Evolutionary conservation across 2,329 filamentous ascomycete genomes (phyloP).

Genomic region (Rugonectria rugulosa): DNA sequence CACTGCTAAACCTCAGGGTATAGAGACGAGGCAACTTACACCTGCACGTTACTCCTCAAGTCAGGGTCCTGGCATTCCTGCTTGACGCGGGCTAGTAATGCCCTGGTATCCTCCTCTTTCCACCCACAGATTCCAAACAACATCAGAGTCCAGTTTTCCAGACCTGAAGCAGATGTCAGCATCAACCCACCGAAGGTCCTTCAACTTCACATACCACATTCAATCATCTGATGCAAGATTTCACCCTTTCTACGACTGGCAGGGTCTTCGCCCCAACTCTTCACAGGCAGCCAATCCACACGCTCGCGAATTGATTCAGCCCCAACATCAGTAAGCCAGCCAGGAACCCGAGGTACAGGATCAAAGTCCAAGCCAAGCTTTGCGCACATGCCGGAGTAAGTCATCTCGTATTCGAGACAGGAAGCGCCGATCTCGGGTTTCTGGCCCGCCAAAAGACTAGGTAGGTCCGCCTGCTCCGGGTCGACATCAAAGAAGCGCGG

Average conservation of each 20-base stretch:
- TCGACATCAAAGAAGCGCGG: conserved; percentile 51
- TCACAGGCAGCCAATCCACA: conserved; percentile 51
- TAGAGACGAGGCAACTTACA: conserved; percentile 35
- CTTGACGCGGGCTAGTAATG: conserved; percentile 42
- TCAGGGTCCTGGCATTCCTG: conserved; percentile 41
- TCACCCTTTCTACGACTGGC: conserved; percentile 47
- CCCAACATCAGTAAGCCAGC: conserved; percentile 47
- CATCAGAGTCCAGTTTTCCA: conserved; percentile 44
- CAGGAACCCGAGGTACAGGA: conserved; percentile 46
- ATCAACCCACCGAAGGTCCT: background rate
- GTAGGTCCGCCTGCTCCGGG: conserved; percentile 28
- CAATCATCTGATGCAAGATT: conserved; percentile 46
- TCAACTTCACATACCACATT: conserved; percentile 42
- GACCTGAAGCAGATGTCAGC: conserved; percentile 21
- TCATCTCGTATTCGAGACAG: conserved; percentile 46
- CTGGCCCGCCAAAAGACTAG: conserved; percentile 15
- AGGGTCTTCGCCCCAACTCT: conserved; percentile 50
- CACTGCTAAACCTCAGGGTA: background rate
- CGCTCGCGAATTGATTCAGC: conserved; percentile 51
- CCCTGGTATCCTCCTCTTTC: conserved; percentile 42
- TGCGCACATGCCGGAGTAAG: conserved; percentile 39
- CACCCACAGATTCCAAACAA: conserved; percentile 44
- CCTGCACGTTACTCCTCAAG: conserved; percentile 40
- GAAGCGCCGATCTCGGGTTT: conserved; percentile 35
- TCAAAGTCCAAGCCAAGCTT: conserved; percentile 49